These are phyloP conservation scores for Phytophthora pini DNA, from an alignment of 352 stramenopile species.

Conservation along the genomic window DNA sequence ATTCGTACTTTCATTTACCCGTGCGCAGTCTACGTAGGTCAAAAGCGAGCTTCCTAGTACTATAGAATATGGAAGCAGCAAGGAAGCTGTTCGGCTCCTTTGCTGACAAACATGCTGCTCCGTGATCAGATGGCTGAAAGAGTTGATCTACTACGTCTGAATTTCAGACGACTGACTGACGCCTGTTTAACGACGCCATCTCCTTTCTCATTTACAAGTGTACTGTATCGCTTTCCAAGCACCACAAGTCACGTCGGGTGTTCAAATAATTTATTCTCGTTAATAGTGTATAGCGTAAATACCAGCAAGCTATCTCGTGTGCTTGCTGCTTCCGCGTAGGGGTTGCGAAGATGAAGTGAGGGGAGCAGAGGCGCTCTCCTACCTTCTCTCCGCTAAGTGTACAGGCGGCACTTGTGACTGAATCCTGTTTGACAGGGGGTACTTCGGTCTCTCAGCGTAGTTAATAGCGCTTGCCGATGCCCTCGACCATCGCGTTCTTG, in stretches of 20 bases:
- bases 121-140: conserved; percentile 7
- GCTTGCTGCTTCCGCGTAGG: conserved; percentile 14
- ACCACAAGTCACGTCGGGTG: conserved; percentile 1
- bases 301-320: conserved; percentile 21
- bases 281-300: conserved; percentile 37
- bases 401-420: no score
- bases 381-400: no score
- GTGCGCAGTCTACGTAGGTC: not conserved
- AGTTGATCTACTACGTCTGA: not conserved
- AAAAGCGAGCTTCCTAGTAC: not conserved
- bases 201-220: not conserved
- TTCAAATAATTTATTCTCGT: conserved; percentile 29
- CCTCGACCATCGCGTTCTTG: conserved; percentile 57
- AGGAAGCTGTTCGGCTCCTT: not conserved
- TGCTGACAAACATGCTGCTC: conserved; percentile 11
- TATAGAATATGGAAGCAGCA: not conserved
- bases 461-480: conserved; percentile 23
- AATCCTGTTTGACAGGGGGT: no score
- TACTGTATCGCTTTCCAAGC: not conserved
- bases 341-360: not conserved
- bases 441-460: no score
- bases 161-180: conserved; percentile 6
- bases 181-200: conserved; percentile 28
- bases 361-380: no score
- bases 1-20: not conserved